These are phyloP conservation scores for Phytophthora cactorum DNA, from an alignment of 352 stramenopile species.

Conservation along the genomic window DNA sequence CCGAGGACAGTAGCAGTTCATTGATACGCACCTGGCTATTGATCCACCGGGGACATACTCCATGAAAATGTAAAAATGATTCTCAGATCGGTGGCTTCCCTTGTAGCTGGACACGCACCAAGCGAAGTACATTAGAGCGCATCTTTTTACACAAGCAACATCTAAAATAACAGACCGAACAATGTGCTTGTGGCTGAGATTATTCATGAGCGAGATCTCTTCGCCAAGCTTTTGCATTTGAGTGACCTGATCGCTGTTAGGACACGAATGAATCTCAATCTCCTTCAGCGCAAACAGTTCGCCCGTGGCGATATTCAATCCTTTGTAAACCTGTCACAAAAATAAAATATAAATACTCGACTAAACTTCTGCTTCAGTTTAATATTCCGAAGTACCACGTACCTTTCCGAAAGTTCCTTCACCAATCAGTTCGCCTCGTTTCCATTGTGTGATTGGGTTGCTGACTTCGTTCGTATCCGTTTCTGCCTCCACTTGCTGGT, in stretches of 20 bases:
- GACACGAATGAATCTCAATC: slow-evolving; percentile 79
- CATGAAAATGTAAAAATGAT: slow-evolving; percentile 96
- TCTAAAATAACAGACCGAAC: slow-evolving; percentile 70
- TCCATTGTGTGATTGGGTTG: slow-evolving; percentile 87
- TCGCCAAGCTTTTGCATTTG: slow-evolving; percentile 82
- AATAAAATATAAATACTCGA: neutral
- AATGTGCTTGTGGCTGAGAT: slow-evolving; percentile 95
- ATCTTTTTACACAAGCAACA: neutral
- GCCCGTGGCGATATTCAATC: slow-evolving; percentile 93
- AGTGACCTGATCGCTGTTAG: slow-evolving; percentile 56
- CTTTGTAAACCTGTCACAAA: slow-evolving; percentile 88
- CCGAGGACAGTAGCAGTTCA: neutral
- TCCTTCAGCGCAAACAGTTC: slow-evolving; percentile 92
- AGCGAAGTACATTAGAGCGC: slow-evolving; percentile 26
- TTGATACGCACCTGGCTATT: slow-evolving; percentile 69
- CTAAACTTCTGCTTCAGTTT: neutral
- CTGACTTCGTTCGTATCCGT: slow-evolving; percentile 9
- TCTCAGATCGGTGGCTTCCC: slow-evolving; percentile 79
- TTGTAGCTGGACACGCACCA: slow-evolving; percentile 57
- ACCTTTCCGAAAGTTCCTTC: slow-evolving; percentile 94
- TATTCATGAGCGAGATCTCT: slow-evolving; percentile 96
- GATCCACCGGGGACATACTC: slow-evolving; percentile 95
- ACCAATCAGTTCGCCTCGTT: slow-evolving; percentile 94
- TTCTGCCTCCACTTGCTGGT: slow-evolving; percentile 25
- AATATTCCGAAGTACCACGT: neutral